Percentiles rank a stretch among this genome's conserved stretches.
phyloP scores from a whole-genome alignment of 2,329 filamentous ascomycete genomes.

The Curvularia sp. region DNA sequence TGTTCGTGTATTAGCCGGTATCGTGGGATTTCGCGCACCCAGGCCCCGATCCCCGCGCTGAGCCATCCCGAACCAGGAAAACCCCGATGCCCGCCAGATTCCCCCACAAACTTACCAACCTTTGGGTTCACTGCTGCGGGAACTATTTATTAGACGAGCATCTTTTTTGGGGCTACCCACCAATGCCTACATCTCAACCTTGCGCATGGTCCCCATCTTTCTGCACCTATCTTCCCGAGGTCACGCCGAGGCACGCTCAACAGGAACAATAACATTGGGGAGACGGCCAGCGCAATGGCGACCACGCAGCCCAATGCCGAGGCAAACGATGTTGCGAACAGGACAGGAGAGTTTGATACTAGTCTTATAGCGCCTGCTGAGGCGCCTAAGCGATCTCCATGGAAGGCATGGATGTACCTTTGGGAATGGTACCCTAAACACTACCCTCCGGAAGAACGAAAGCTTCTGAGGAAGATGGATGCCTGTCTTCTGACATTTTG shows the following conservation, averaged over 20 bases:
- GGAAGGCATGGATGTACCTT: conserved; percentile 50
- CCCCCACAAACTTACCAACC: conserved; percentile 20
- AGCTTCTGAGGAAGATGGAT: conserved; percentile 46
- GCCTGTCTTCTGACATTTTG: conserved; percentile 48
- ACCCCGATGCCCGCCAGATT: conserved; percentile 34
- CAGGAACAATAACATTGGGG: not conserved
- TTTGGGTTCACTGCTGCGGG: conserved; percentile 23
- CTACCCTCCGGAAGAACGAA: conserved; percentile 46
- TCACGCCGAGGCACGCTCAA: conserved; percentile 4
- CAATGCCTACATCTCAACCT: conserved; percentile 10
- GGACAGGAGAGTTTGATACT: conserved; percentile 33
- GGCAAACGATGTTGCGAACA: conserved; percentile 26
- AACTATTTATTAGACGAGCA: conserved; percentile 35
- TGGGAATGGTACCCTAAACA: conserved; percentile 50
- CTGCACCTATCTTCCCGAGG: conserved; percentile 5
- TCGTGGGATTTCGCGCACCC: conserved; percentile 15
- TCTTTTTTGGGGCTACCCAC: conserved; percentile 12
- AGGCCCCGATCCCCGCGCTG: conserved; percentile 31
- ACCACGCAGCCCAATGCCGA: conserved; percentile 34
- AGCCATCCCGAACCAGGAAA: conserved; percentile 29
- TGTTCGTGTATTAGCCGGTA: conserved; percentile 6
- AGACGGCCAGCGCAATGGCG: conserved; percentile 13
- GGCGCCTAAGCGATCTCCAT: conserved; percentile 47
- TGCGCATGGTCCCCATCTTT: conserved; percentile 11
- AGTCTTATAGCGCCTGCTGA: conserved; percentile 44